Base-by-base conservation (phyloP, 1,284 basidiomycete genomes). In the Cutaneotrichosporon spelunceum region DNA sequence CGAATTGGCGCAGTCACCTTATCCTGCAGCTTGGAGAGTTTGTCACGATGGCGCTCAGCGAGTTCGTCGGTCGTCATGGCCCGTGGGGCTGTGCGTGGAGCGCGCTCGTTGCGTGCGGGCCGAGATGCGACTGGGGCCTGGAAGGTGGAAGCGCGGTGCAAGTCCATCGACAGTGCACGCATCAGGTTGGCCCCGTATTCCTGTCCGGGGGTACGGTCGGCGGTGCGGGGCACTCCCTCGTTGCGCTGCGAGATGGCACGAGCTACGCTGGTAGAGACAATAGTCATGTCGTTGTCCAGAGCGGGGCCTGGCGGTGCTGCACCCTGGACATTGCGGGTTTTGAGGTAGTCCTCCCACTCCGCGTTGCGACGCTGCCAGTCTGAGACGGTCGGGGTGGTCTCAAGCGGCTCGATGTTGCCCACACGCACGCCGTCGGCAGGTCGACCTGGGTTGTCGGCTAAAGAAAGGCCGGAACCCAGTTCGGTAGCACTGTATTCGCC, bases 11-110 rank as follows among this genome's bases (percentile, higher is more conserved):
- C 64, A 4, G 72, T 73, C 24, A 77, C 69, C 1, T 73, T 72
- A 29, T 74, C 65, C 65, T 80, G 78, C 49, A 80, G 60, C 53
- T 70, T 63, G 2, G 69, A 68, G n/a, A 80, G 54, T 21, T 70
- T 64, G 39, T 71, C 67, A 19, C 75, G 66, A 54, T 80, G 79
- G n/a, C 77, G 70, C 10, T 72, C 72, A 1, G 70, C 68, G 6
- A 80, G 70, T 57, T 80, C 76, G 29, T 79, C 76, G 23, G 72
- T 70, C 7, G 77, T 77, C 69, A 79, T 75, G 3, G 72, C 68
- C 21, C 45, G 39, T 21, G 29, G 29, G 4, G 48, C 26, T 39
- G 26, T 14, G 36, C 45, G 63, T 2, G 34, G 23, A n/a, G n/a
- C 39, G 26, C 24, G 34, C 8, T 39, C 34, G 7, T 26, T 26